Percentiles rank a stretch among this genome's conserved stretches.
phyloP scores from a whole-genome alignment of 192 early-diverging fungal species.

The Coemansia erecta region DNA sequence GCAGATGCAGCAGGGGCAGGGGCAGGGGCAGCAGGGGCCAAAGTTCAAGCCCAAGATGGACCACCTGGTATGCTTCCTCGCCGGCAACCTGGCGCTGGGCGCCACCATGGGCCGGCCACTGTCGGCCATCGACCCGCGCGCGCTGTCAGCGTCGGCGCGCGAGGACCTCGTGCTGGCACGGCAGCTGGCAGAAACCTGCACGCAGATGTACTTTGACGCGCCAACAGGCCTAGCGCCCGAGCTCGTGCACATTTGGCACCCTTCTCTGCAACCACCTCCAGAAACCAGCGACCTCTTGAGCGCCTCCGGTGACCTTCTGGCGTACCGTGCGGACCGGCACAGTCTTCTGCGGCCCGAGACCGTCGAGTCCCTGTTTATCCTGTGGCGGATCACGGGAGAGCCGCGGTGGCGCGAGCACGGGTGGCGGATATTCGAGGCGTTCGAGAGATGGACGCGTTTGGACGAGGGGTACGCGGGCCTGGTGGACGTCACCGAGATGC shows the following conservation, averaged over 20 bases:
- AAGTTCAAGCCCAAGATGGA: slow-evolving; percentile 71
- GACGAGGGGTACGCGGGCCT: slow-evolving; percentile 61
- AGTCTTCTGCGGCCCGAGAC: slow-evolving; percentile 85
- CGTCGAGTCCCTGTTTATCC: slow-evolving; percentile 80
- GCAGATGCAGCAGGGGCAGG: not conserved
- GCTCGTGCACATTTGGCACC: slow-evolving; percentile 22
- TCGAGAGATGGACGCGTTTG: slow-evolving; percentile 70
- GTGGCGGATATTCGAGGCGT: slow-evolving; percentile 78
- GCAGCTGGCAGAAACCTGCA: slow-evolving; percentile 77
- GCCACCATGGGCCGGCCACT: slow-evolving; percentile 35
- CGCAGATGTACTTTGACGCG: slow-evolving; percentile 79
- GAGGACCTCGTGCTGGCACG: slow-evolving; percentile 77
- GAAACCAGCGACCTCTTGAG: slow-evolving; percentile 11
- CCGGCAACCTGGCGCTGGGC: slow-evolving; percentile 44
- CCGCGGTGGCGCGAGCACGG: slow-evolving; percentile 69
- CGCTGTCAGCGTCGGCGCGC: slow-evolving; percentile 23
- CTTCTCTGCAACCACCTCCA: not conserved
- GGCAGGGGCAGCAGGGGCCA: slow-evolving; percentile 1
- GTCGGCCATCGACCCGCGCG: slow-evolving; percentile 8
- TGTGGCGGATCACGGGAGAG: slow-evolving; percentile 84
- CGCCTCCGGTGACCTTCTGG: slow-evolving; percentile 33
- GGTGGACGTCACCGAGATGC: slow-evolving; percentile 23
- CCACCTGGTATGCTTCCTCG: slow-evolving; percentile 91
- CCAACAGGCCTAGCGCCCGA: slow-evolving; percentile 72
- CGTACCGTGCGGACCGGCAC: slow-evolving; percentile 14